These are phyloP conservation scores for Starmerella potacharoeniae DNA, from an alignment of 805 yeast species.

Conservation along the genomic window DNA sequence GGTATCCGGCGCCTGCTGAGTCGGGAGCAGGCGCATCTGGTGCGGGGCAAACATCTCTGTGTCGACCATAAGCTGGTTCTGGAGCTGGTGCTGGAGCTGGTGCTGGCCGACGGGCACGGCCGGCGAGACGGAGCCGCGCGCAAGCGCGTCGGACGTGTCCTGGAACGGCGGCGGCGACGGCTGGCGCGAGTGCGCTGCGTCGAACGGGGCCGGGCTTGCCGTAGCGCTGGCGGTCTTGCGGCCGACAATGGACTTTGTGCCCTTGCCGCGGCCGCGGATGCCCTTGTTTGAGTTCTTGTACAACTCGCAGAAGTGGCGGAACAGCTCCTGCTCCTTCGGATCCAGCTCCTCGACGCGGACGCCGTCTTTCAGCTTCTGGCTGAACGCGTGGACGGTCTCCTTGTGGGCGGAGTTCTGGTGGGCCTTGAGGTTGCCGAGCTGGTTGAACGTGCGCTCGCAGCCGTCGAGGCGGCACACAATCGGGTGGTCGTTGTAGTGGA, in stretches of 20 bases:
- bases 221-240: not conserved
- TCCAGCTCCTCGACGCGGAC: slow-evolving; percentile 35
- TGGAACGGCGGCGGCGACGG: too few relatives aligned
- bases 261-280: slow-evolving; percentile 79
- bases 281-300: slow-evolving; percentile 87
- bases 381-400: slow-evolving; percentile 54
- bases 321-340: slow-evolving; percentile 50
- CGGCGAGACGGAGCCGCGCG: too few relatives aligned
- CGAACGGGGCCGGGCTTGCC: not conserved
- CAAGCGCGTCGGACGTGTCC: too few relatives aligned
- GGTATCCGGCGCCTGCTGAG: too few relatives aligned
- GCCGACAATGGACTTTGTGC: slow-evolving; percentile 21
- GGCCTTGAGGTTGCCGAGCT: slow-evolving; percentile 83
- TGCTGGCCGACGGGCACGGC: too few relatives aligned
- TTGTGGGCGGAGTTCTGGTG: slow-evolving; percentile 87
- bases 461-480: slow-evolving; percentile 67
- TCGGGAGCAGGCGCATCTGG: too few relatives aligned
- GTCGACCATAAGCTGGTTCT: too few relatives aligned
- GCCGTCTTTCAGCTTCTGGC: slow-evolving; percentile 35
- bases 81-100: too few relatives aligned
- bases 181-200: too few relatives aligned
- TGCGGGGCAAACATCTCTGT: too few relatives aligned
- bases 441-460: slow-evolving; percentile 79
- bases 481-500: slow-evolving; percentile 72
- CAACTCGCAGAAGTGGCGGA: slow-evolving; percentile 66